Percentiles rank a stretch among this genome's conserved stretches.
Conservation (phyloP, 345 rosid genomes). For the Isatis tinctoria region DNA sequence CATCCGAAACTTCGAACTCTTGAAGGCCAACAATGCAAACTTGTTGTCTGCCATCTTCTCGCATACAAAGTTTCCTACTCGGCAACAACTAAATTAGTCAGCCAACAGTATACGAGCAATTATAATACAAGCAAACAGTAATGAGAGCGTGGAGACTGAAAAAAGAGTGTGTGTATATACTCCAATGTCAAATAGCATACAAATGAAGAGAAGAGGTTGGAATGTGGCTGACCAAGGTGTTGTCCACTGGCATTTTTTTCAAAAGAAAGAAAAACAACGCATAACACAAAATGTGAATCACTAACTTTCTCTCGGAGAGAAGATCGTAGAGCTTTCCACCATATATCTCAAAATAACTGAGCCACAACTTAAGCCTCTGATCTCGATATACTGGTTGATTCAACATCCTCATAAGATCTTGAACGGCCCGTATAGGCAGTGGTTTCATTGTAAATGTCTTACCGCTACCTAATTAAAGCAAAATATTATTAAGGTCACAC, state of each 20-base stretch:
- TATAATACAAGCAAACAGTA: background rate
- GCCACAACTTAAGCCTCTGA: slow-evolving; percentile 92
- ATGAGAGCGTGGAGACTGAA: background rate
- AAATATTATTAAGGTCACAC: background rate
- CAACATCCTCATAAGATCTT: slow-evolving; percentile 83
- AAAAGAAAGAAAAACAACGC: background rate
- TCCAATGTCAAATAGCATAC: background rate
- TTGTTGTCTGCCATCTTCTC: slow-evolving; percentile 99
- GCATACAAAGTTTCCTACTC: slow-evolving; percentile 91
- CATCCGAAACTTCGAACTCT: slow-evolving; percentile 95
- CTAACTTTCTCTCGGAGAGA: slow-evolving; percentile 85
- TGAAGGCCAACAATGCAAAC: slow-evolving; percentile 98
- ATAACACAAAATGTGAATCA: slow-evolving; percentile 9
- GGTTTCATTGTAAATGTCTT: slow-evolving; percentile 99
- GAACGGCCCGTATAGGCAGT: slow-evolving; percentile 76
- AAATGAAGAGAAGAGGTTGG: background rate
- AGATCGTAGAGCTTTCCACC: slow-evolving; percentile 97
- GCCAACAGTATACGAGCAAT: background rate
- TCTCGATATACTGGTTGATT: slow-evolving; percentile 77
- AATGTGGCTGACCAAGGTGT: background rate
- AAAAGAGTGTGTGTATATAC: background rate
- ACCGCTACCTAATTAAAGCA: slow-evolving; percentile 71
- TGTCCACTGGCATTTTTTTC: background rate
- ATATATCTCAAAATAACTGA: slow-evolving; percentile 93
- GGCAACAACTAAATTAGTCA: slow-evolving; percentile 18